Evolutionary conservation across 2,329 filamentous ascomycete species (phyloP).

Genomic region (Paecilomyces niveus): DNA sequence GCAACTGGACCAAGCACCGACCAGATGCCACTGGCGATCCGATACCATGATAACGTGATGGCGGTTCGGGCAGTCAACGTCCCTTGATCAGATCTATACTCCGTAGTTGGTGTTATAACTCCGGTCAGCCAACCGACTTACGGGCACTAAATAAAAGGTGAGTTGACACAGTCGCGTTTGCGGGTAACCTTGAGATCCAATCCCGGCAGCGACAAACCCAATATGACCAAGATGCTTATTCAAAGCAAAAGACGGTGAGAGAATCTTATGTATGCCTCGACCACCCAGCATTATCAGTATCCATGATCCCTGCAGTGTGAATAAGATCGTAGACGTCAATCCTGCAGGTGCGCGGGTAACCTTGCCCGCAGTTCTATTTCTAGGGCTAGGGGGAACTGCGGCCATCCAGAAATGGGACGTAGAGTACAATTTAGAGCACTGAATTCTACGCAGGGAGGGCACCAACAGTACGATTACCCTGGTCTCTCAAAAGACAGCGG

Average conservation of each 20-base stretch:
- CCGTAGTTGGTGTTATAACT: not conserved
- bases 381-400: not conserved
- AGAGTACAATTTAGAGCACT: no score
- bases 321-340: not conserved
- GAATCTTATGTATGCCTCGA: not conserved
- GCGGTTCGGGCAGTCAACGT: not conserved
- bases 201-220: not conserved
- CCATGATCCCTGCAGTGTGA: not conserved
- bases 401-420: not conserved
- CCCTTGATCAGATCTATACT: not conserved
- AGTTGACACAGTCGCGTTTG: not conserved
- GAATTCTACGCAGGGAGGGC: no score
- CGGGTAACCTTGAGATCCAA: not conserved
- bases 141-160: not conserved
- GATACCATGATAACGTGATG: not conserved
- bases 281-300: not conserved
- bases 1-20: not conserved
- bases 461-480: no score
- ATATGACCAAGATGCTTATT: not conserved
- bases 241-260: not conserved
- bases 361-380: not conserved
- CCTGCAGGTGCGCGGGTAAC: not conserved
- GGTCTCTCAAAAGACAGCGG: no score
- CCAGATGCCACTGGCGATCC: not conserved
- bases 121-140: no score